Percentiles rank a stretch among this genome's conserved stretches.
These are phyloP conservation scores for Aspergillus carlsbadensis DNA, from an alignment of 495 filamentous ascomycete species.

Conservation along the genomic window DNA sequence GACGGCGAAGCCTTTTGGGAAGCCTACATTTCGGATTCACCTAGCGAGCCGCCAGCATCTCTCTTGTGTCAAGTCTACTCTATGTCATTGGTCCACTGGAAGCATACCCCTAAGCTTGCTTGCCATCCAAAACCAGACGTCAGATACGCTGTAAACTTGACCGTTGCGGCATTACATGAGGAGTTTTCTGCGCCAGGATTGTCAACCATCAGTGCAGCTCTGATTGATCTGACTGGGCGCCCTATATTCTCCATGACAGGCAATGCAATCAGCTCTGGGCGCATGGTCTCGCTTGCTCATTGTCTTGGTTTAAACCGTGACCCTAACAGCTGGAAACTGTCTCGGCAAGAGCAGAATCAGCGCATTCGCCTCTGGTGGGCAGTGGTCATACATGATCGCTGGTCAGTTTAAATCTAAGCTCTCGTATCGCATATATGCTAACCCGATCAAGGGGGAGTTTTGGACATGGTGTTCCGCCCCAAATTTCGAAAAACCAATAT, in stretches of 20 bases:
- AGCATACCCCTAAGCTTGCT: conserved; percentile 42
- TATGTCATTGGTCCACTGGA: conserved; percentile 53
- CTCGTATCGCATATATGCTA: neutral
- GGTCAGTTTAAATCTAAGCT: conserved; percentile 26
- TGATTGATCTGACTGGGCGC: conserved; percentile 50
- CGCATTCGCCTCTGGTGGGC: conserved; percentile 54
- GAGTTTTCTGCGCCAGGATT: conserved; percentile 51
- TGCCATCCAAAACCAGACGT: conserved; percentile 50
- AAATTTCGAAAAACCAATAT: conserved; percentile 50
- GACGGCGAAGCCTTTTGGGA: conserved; percentile 51
- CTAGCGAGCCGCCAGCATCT: conserved; percentile 47
- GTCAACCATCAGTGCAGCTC: conserved; percentile 47
- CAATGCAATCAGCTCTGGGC: conserved; percentile 51
- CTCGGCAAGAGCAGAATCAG: conserved; percentile 44
- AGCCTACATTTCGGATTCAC: conserved; percentile 39
- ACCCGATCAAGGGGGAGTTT: conserved; percentile 45
- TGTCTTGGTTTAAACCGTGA: conserved; percentile 53
- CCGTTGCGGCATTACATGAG: conserved; percentile 50
- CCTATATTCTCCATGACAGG: conserved; percentile 54
- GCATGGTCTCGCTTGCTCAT: conserved; percentile 49
- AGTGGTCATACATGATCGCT: conserved; percentile 54
- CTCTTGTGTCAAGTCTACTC: conserved; percentile 55
- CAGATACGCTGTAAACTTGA: conserved; percentile 52
- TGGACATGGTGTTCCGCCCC: conserved; percentile 51
- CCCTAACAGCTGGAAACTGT: conserved; percentile 49